Evolutionary conservation across 441 rosid genomes (phyloP).

Genomic region (Melastoma candidum): DNA sequence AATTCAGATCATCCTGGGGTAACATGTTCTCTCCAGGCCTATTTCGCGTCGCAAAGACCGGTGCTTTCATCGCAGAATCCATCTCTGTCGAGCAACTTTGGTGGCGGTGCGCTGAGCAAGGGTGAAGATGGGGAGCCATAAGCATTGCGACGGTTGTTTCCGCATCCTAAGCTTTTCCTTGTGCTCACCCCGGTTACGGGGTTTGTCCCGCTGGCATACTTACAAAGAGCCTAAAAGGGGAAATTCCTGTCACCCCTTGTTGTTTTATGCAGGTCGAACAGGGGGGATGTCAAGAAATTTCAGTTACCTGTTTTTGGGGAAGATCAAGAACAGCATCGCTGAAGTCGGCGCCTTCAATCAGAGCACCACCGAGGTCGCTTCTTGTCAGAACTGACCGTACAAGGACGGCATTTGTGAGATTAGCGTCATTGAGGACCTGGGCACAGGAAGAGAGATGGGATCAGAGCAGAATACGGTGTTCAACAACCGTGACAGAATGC

Average conservation of each 20-base stretch:
- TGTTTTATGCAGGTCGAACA: neutral
- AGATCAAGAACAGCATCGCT: slow-evolving; percentile 92
- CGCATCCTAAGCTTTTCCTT: slow-evolving; percentile 75
- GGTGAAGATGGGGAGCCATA: slow-evolving; percentile 93
- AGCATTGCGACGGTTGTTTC: slow-evolving; percentile 71
- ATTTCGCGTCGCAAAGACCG: slow-evolving; percentile 67
- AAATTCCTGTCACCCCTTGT: neutral
- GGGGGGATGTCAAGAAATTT: no score
- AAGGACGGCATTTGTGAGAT: slow-evolving; percentile 74
- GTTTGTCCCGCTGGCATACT: slow-evolving; percentile 86
- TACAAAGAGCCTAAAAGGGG: slow-evolving; percentile 70
- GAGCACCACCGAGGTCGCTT: slow-evolving; percentile 91
- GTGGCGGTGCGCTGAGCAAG: slow-evolving; percentile 74
- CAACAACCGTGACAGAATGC: no score
- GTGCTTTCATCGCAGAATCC: slow-evolving; percentile 67
- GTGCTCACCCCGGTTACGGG: slow-evolving; percentile 77
- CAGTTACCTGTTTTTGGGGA: slow-evolving; percentile 67
- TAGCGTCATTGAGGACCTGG: slow-evolving; percentile 84
- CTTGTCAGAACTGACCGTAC: slow-evolving; percentile 77
- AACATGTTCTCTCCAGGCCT: neutral
- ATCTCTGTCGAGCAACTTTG: slow-evolving; percentile 70
- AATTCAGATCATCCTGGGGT: neutral
- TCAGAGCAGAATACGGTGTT: no score
- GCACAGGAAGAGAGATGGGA: neutral
- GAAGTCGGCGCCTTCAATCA: slow-evolving; percentile 86